These are phyloP conservation scores for Stellera chamaejasme DNA, from an alignment of 345 rosid species.

Conservation along the genomic window DNA sequence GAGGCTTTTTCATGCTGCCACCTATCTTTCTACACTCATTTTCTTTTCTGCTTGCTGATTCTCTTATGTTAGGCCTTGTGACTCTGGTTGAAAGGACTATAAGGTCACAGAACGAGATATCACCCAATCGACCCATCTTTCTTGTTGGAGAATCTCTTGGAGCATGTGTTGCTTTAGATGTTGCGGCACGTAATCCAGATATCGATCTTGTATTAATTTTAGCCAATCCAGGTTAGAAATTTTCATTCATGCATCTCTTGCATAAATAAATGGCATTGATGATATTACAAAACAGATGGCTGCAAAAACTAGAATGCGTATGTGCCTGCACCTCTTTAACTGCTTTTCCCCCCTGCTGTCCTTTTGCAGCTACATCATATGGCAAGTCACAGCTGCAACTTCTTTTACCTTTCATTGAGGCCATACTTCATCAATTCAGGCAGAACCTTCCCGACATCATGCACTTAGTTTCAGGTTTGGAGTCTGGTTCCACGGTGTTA, in stretches of 20 bases:
- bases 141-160: conserved; percentile 81
- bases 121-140: conserved; percentile 59
- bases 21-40: conserved; percentile 4
- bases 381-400: conserved; percentile 45
- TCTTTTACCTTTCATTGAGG: conserved; percentile 40
- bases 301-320: too few species aligned
- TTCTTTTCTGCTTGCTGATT: background rate
- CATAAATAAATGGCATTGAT: too few species aligned
- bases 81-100: conserved; percentile 45
- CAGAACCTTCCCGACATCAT: conserved; percentile 24
- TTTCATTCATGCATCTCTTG: background rate
- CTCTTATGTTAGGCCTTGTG: conserved; percentile 42
- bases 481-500: conserved; percentile 8
- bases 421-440: conserved; percentile 36
- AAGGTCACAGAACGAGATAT: conserved; percentile 24
- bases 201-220: conserved; percentile 61
- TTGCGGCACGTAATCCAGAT: conserved; percentile 57
- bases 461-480: conserved; percentile 44
- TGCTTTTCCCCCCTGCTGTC: background rate
- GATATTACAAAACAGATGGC: too few species aligned
- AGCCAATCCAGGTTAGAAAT: conserved; percentile 56
- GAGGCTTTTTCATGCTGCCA: background rate
- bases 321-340: too few species aligned
- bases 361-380: conserved; percentile 68
- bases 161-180: conserved; percentile 66